These are phyloP conservation scores for Russula dissimulans DNA, from an alignment of 768 basidiomycete genomes.

Conservation along the genomic window DNA sequence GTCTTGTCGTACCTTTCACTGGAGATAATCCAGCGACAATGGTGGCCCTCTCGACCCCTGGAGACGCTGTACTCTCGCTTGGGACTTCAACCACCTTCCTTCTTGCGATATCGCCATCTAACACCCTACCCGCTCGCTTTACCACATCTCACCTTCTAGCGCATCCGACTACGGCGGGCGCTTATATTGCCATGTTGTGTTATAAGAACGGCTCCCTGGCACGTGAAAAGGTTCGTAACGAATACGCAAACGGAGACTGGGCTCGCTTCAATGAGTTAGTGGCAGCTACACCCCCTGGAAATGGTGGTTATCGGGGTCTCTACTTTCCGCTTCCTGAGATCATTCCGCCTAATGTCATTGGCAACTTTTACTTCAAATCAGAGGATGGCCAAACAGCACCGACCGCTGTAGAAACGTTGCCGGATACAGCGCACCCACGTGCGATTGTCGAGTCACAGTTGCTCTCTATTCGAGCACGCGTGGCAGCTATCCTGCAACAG, in stretches of 20 bases:
- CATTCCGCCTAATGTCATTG: slow-evolving; percentile 68
- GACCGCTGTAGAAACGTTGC: slow-evolving; percentile 28
- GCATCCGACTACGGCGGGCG: slow-evolving; percentile 51
- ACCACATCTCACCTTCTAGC: slow-evolving; percentile 69
- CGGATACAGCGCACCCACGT: slow-evolving; percentile 47
- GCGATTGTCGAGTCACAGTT: slow-evolving; percentile 82
- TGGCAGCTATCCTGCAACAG: slow-evolving; percentile 55
- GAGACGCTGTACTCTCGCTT: slow-evolving; percentile 77
- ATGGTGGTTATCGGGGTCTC: slow-evolving; percentile 54
- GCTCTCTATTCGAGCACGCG: slow-evolving; percentile 66
- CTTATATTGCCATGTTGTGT: slow-evolving; percentile 84
- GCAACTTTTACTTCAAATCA: slow-evolving; percentile 55
- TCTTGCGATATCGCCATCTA: slow-evolving; percentile 60
- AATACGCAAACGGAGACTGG: slow-evolving; percentile 56
- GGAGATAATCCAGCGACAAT: slow-evolving; percentile 88
- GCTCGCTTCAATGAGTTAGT: slow-evolving; percentile 58
- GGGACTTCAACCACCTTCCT: slow-evolving; percentile 87
- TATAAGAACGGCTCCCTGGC: slow-evolving; percentile 85
- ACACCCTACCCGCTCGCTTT: slow-evolving; percentile 55
- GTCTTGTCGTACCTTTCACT: slow-evolving; percentile 74
- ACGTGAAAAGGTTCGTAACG: slow-evolving; percentile 66
- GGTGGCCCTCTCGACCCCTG: slow-evolving; percentile 60
- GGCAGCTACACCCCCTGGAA: slow-evolving; percentile 44
- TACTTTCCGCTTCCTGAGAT: slow-evolving; percentile 85
- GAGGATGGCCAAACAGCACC: slow-evolving; percentile 20